These are phyloP conservation scores for Tagetes patula DNA, from an alignment of 129 eudicot species.

Conservation along the genomic window DNA sequence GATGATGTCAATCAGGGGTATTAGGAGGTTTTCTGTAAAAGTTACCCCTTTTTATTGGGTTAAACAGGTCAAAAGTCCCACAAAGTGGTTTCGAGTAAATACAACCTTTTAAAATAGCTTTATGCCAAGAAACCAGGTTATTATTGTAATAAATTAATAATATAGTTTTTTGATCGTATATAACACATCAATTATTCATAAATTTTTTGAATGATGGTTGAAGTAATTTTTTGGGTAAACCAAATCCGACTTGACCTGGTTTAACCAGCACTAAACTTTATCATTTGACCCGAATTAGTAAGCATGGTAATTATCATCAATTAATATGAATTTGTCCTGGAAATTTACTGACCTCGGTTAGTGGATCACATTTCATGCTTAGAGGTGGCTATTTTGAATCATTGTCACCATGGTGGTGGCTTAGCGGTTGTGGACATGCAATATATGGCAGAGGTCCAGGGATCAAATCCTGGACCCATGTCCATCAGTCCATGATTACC, in stretches of 20 bases:
- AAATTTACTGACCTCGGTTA: background rate
- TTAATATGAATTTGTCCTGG: background rate
- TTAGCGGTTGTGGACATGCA: constrained; percentile 6
- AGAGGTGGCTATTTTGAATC: background rate
- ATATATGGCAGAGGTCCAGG: background rate
- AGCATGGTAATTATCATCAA: background rate
- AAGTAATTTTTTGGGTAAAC: background rate
- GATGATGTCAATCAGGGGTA: constrained; percentile 10
- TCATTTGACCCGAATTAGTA: background rate
- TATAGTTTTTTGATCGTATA: background rate
- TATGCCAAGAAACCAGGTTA: background rate
- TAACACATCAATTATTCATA: background rate
- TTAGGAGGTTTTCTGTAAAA: background rate
- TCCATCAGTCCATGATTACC: constrained; percentile 2
- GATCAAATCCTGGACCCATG: background rate
- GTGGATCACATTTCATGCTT: background rate
- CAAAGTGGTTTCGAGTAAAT: background rate
- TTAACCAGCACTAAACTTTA: background rate
- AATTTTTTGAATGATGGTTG: background rate
- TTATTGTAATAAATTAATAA: too few species aligned
- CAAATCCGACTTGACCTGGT: background rate
- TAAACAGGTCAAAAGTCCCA: background rate
- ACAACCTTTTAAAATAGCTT: background rate
- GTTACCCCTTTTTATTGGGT: background rate
- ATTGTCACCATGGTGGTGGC: background rate